These are phyloP conservation scores for Eleusine coracana DNA, from an alignment of 176 grass and related monocot genomes.

Conservation along the genomic window DNA sequence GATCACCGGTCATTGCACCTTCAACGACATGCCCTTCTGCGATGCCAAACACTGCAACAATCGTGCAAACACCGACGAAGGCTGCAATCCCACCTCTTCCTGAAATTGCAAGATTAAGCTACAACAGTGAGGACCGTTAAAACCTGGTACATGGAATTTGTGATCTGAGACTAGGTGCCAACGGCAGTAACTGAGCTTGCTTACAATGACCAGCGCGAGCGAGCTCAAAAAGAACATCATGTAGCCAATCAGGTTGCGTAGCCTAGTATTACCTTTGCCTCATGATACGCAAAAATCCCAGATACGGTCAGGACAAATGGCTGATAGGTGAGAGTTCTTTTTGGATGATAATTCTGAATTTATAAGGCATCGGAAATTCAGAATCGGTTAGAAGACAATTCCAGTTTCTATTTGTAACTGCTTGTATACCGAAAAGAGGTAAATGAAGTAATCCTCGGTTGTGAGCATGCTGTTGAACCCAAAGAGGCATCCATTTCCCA, in stretches of 20 bases:
- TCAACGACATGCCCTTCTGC: slow-evolving; percentile 57
- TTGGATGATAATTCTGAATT: slow-evolving; percentile 52
- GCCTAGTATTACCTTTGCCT: slow-evolving; percentile 76
- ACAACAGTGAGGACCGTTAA: background rate
- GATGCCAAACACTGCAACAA: slow-evolving; percentile 51
- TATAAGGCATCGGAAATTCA: background rate
- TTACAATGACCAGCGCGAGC: slow-evolving; percentile 51
- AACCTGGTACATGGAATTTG: too few relatives aligned
- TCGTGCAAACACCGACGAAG: slow-evolving; percentile 52
- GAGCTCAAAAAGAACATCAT: slow-evolving; percentile 69
- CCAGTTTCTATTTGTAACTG: background rate
- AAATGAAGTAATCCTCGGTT: slow-evolving; percentile 61
- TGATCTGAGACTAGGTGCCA: too few relatives aligned
- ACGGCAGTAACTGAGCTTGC: background rate
- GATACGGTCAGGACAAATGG: slow-evolving; percentile 58
- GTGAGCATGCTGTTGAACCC: slow-evolving; percentile 69
- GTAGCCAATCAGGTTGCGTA: slow-evolving; percentile 57
- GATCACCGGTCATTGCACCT: slow-evolving; percentile 64
- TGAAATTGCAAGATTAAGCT: slow-evolving; percentile 63
- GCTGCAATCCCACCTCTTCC: slow-evolving; percentile 53
- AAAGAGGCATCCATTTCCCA: slow-evolving; percentile 74
- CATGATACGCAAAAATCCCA: slow-evolving; percentile 47
- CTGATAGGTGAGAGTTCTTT: slow-evolving; percentile 68
- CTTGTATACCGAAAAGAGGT: slow-evolving; percentile 63
- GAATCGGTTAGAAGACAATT: background rate